These are phyloP conservation scores for Alternaria sp. DNA, from an alignment of 2,329 filamentous ascomycete genomes.

Conservation along the genomic window DNA sequence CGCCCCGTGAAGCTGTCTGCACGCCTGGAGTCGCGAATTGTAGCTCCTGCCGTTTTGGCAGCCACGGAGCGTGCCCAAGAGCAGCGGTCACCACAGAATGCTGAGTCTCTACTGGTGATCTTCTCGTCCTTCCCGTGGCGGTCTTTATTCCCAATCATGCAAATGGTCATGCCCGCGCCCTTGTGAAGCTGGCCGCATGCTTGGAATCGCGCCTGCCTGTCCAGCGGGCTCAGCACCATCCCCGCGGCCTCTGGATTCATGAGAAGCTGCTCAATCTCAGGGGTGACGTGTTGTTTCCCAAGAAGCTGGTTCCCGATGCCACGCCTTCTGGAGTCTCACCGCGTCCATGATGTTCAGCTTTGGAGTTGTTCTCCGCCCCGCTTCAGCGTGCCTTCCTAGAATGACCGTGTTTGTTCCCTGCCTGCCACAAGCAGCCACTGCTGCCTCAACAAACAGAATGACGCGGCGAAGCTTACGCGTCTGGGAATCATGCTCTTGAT, in stretches of 20 bases:
- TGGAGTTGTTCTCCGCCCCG: neutral
- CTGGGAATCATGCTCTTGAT: neutral
- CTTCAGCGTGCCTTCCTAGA: constrained; percentile 1
- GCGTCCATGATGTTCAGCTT: neutral
- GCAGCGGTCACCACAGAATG: neutral
- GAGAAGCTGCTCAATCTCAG: neutral
- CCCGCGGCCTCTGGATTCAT: neutral
- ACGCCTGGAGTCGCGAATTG: neutral
- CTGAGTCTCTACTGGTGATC: neutral
- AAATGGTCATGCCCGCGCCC: neutral
- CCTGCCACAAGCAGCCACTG: neutral
- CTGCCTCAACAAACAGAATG: neutral
- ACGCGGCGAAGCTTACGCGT: neutral
- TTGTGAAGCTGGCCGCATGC: neutral
- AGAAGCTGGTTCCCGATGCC: neutral
- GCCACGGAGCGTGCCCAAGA: neutral
- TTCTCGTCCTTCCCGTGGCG: neutral
- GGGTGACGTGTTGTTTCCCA: neutral
- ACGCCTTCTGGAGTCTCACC: neutral
- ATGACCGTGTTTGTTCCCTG: neutral
- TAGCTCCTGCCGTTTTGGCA: neutral
- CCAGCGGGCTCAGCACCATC: neutral
- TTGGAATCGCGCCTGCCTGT: neutral
- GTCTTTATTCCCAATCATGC: neutral
- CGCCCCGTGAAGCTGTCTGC: neutral